Evolutionary conservation across 495 filamentous ascomycete species (phyloP), one percentile per base, ranked within the genome.

Genomic region (Aspergillus homomorphus): DNA sequence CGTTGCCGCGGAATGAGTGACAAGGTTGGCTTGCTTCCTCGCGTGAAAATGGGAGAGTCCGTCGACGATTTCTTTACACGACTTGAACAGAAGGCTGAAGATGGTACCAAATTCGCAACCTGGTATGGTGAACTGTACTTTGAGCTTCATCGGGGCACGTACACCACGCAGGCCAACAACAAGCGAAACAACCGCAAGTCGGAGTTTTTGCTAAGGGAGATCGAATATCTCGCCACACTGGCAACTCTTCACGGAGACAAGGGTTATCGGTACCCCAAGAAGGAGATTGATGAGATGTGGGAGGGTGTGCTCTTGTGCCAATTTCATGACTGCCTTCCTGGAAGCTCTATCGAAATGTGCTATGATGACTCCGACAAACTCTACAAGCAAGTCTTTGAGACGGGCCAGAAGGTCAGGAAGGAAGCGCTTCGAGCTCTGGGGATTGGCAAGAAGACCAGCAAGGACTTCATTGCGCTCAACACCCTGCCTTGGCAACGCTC

Each of bases 91-190:
- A 89, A 85, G 61, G 80, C 75, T 30, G 79, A 81, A 41, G 81
- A 87, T 44, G 92, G 90, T 14, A 84, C 84, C 1, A 78, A 90
- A n/a, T 87, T 96, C 42, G 88, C 89, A 24, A 97, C 94, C 0
- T 98, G 94, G 94, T 96, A 96, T 67, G 94, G 94, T 24, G 94
- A 98, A 76, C 84, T 98, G 20, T 98, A 98, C 70, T 93, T 98
- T 65, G 94, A 98, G 73, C 81, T 98, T 22, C 94, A 98, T 68
- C 87, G 94, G 52, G 94, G 94, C 51, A 96, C 91, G 8, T 98
- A 98, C 74, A 98, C 94, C 1, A 96, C 93, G 0, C 94, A 98
- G 69, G 89, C 92, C 45, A 96, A 96, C 72, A 98, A 96, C 75
- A 98, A 98, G 73, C 84, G 84, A 54, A 92, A 93, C 74, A 98